phyloP scores from a whole-genome alignment of 805 yeast genomes.

The Teunomyces funiuensis region DNA sequence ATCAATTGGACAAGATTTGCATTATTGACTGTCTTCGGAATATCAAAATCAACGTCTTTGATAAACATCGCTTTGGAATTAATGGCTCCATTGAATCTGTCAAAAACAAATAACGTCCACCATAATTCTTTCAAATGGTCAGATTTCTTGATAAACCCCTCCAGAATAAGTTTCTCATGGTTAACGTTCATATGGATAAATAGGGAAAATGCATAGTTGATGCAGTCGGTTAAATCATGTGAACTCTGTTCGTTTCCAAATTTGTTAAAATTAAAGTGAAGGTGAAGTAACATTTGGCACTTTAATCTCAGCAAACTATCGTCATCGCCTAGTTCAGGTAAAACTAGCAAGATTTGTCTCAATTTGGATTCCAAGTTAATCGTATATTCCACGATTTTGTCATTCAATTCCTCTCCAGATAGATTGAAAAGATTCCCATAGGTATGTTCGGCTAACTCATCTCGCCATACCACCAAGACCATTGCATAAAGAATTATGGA shows the following conservation, averaged over 20 bases:
- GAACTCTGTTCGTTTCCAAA: slow-evolving; percentile 31
- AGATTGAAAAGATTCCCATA: slow-evolving; percentile 17
- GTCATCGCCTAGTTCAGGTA: slow-evolving; percentile 32
- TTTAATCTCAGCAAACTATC: slow-evolving; percentile 25
- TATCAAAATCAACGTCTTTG: slow-evolving; percentile 31
- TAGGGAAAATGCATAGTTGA: slow-evolving; percentile 24
- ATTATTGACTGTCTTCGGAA: slow-evolving; percentile 28
- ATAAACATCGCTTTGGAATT: slow-evolving; percentile 29
- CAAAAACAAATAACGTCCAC: slow-evolving; percentile 36
- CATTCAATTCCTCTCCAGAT: not conserved
- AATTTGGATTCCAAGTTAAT: slow-evolving; percentile 30
- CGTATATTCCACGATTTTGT: slow-evolving; percentile 16
- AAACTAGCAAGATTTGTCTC: slow-evolving; percentile 29
- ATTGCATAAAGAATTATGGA: slow-evolving; percentile 26
- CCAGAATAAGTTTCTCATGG: slow-evolving; percentile 6
- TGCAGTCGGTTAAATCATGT: slow-evolving; percentile 30
- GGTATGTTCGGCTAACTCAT: slow-evolving; percentile 26
- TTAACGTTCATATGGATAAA: slow-evolving; percentile 26
- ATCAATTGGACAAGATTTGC: slow-evolving; percentile 23
- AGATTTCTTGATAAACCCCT: slow-evolving; percentile 7
- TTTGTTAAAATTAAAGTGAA: slow-evolving; percentile 26
- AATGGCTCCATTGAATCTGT: slow-evolving; percentile 31
- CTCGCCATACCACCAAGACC: slow-evolving; percentile 27
- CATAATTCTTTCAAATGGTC: slow-evolving; percentile 26
- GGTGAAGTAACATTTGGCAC: slow-evolving; percentile 22